These are phyloP conservation scores for Ceratobasidium sp. DNA, from an alignment of 1,284 basidiomycete species.

Conservation along the genomic window DNA sequence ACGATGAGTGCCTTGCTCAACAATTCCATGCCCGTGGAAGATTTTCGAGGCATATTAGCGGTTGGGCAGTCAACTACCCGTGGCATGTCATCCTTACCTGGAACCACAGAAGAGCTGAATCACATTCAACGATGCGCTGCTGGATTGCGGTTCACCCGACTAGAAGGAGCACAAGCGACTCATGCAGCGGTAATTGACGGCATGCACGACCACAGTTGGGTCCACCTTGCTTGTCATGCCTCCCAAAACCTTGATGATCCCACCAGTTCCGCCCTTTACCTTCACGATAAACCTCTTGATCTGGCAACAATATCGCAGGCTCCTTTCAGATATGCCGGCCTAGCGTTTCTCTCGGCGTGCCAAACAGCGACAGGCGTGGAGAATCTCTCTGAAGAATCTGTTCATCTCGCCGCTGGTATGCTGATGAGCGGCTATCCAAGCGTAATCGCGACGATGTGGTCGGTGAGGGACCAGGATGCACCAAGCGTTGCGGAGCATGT, in stretches of 20 bases:
- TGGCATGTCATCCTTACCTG: neutral
- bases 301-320: neutral
- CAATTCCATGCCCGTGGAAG: neutral
- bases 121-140: neutral
- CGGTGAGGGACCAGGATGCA: slow-evolving; percentile 12
- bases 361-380: slow-evolving; percentile 38
- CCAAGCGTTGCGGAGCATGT: neutral
- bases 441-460: slow-evolving; percentile 31
- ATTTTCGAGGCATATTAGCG: slow-evolving; percentile 3
- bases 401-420: slow-evolving; percentile 46
- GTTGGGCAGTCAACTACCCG: neutral
- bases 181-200: neutral
- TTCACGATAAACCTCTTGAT: slow-evolving; percentile 7
- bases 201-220: slow-evolving; percentile 19
- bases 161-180: neutral
- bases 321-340: neutral
- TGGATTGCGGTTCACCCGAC: neutral
- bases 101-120: neutral
- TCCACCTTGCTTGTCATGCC: slow-evolving; percentile 36
- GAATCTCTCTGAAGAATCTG: slow-evolving; percentile 43
- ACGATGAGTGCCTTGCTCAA: neutral
- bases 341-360: slow-evolving; percentile 24
- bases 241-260: slow-evolving; percentile 9
- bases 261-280: neutral
- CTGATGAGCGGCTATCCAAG: slow-evolving; percentile 45